Base-by-base conservation (phyloP, 495 filamentous ascomycete species). In the Daldinia caldariorum region DNA sequence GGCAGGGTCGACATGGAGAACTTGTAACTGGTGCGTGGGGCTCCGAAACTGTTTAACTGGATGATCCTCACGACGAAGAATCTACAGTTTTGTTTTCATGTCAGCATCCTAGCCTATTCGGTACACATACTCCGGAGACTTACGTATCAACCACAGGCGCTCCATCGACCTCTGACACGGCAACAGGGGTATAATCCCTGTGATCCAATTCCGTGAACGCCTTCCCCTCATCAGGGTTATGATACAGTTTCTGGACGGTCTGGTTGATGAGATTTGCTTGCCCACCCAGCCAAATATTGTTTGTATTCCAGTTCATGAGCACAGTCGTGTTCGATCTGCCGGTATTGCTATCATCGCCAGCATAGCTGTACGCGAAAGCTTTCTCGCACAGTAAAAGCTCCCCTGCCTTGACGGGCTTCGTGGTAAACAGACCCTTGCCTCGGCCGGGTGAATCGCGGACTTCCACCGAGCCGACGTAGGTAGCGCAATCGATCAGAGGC, bases 361-460 rank as follows among this genome's bases (percentile, higher is more conserved):
- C 49, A 45, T 71, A 76, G 29, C 73, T 74, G 47, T 77, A 76
- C n/a, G 69, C 73, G 58, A 89, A 86, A 0, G 86, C 84, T 62
- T 88, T 89, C 66, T 89, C 85, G 54, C 83, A 86, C 14, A 88
- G 61, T 0, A 89, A 69, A 12, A 89, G 76, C 6, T 87, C 85
- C 0, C 86, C 87, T 0, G 80, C 80, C 53, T 81, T 75, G 53
- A 89, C 80, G 9, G 70, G 79, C 22, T 76, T 68, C 12, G 83
- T 84, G 0, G 83, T 79, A 58, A 87, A 88, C 2, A 87, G 64
- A 1, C 84, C 84, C 16, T 79, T 75, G 8, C 85, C 83, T 56
- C 63, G 62, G n/a, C 58, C 45, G 4, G 66, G 59, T 7, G 72
- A 70, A 26, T 59, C 39, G 13, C 58, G 67, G 35, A 81, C 53